phyloP scores from a whole-genome alignment of 2,329 filamentous ascomycete genomes.

The Cladorrhinum sp. region DNA sequence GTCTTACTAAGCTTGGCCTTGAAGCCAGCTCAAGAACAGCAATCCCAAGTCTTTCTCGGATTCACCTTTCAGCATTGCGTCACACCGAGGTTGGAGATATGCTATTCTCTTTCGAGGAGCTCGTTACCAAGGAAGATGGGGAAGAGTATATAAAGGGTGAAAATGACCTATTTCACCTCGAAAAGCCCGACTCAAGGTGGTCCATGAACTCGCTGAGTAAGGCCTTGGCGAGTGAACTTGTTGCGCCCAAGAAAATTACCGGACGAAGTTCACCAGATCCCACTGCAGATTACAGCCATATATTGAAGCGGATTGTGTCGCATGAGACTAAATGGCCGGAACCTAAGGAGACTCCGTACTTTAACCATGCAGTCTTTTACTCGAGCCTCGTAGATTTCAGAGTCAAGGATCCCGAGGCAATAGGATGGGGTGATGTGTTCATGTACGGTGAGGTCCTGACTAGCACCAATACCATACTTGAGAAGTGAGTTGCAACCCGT shows the following conservation, averaged over 20 bases:
- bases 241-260: constrained; percentile 24
- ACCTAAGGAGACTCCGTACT: constrained; percentile 73
- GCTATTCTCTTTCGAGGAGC: constrained; percentile 62
- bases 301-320: constrained; percentile 70
- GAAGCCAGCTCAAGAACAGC: constrained; percentile 67
- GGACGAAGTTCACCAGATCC: constrained; percentile 25
- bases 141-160: constrained; percentile 75
- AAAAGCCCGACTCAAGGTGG: constrained; percentile 63
- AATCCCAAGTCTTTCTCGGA: constrained; percentile 74
- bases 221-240: constrained; percentile 43
- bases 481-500: constrained; percentile 60
- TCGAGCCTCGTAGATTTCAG: constrained; percentile 68
- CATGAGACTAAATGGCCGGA: constrained; percentile 68
- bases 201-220: constrained; percentile 53
- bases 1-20: constrained; percentile 77
- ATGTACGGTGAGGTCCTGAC: constrained; percentile 91
- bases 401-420: constrained; percentile 50
- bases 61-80: constrained; percentile 75
- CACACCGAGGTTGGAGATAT: constrained; percentile 64
- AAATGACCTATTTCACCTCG: constrained; percentile 77
- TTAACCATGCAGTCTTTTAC: constrained; percentile 80
- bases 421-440: constrained; percentile 71
- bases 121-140: constrained; percentile 62
- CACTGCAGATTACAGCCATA: constrained; percentile 62
- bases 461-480: constrained; percentile 88